Base-by-base conservation (phyloP, 352 stramenopile species). In the Pythium aristosporum region DNA sequence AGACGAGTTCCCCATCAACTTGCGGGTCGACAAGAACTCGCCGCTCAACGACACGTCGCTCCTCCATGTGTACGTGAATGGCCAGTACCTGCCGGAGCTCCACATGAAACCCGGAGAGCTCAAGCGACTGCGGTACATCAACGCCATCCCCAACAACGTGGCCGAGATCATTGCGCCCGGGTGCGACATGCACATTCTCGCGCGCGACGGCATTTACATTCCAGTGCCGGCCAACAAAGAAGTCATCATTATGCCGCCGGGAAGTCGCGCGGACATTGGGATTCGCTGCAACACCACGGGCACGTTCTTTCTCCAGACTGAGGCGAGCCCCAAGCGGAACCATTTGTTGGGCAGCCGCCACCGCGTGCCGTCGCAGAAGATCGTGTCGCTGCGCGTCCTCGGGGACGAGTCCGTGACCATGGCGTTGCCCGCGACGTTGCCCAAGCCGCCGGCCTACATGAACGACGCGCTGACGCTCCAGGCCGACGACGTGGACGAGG, bases 121-220 rank as follows among this genome's bases (percentile, higher is more conserved):
- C 72, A 91, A 88, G 66, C 85, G 85, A 8, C 50, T 91, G 30
- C 75, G 85, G 10, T 83, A 81, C 57, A 62, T 93, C 37, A 93
- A 93, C 57, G 82, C 85, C 21, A 89, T 93, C 55, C 77, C 85
- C n/a, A 93, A 93, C 60, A 91, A 88, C 69, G 77, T 91, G 10
- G 77, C 74, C 7, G 85, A 93, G 66, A 61, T 93, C 13, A 71
- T 89, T 30, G 74, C 72, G 18, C 82, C 75, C 15, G 71, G 61
- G 5, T 93, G 85, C 49, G 71, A 76, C 30, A 56, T 89, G 47
- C 61, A 80, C 51, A 75, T 93, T 42, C 50, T 93, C 5, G 79
- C 80, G 13, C 85, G 85, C 67, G 85, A 93, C 58, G 80, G 85
- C 15, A 82, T 93, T 53, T 91, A 89, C 60, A 78, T 79, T 50